Evolutionary conservation across 345 rosid species (phyloP).

Genomic region (Tarenaya hassleriana): DNA sequence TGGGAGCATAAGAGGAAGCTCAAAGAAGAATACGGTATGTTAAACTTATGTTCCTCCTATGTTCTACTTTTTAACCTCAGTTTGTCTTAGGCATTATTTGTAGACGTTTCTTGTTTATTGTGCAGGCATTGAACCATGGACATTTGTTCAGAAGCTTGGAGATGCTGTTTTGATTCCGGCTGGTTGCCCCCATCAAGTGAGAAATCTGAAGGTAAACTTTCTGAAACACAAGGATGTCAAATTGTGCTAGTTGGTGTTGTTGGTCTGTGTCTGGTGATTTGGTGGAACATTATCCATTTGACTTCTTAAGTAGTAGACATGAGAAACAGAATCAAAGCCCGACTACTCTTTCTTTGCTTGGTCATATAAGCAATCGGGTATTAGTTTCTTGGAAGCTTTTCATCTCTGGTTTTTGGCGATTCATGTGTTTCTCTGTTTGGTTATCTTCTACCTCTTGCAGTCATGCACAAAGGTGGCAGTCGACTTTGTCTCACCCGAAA

Average conservation of each 20-base stretch:
- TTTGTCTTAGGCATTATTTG: constrained; percentile 1
- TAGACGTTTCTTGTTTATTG: not conserved
- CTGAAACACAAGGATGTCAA: too few species aligned
- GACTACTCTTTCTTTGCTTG: not conserved
- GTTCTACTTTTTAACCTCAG: not conserved
- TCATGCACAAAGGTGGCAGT: constrained; percentile 64
- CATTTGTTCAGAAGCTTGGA: constrained; percentile 30
- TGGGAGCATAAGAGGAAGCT: constrained; percentile 54
- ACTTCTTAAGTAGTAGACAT: not conserved
- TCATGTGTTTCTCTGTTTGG: not conserved
- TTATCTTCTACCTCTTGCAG: constrained; percentile 24
- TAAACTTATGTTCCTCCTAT: not conserved
- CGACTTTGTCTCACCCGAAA: constrained; percentile 67
- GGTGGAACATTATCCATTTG: not conserved
- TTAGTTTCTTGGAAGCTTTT: not conserved
- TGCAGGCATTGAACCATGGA: constrained; percentile 35
- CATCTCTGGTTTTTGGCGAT: too few species aligned
- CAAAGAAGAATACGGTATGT: constrained; percentile 68
- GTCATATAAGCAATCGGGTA: not conserved
- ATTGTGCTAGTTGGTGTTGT: not conserved
- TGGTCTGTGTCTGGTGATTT: not conserved
- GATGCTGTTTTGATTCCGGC: constrained; percentile 31
- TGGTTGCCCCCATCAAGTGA: constrained; percentile 36
- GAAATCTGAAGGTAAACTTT: constrained; percentile 34
- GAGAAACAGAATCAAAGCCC: not conserved